A percentile compares a stretch with the other conserved stretches of the same genome.
Evolutionary conservation across 352 stramenopile species (phyloP).

Genomic region (Phytophthora podocarpi): DNA sequence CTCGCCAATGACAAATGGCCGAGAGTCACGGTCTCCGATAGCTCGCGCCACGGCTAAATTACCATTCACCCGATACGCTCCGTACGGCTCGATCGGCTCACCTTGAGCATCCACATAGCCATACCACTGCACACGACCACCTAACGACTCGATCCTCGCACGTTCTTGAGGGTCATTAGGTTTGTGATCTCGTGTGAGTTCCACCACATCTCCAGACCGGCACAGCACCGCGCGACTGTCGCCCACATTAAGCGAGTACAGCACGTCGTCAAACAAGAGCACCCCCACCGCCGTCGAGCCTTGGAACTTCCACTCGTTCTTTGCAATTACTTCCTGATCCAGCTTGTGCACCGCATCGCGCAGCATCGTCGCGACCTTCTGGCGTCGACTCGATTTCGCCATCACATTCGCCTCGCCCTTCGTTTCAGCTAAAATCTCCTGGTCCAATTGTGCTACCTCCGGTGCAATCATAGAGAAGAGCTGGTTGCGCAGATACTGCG

Average conservation of each 20-base stretch:
- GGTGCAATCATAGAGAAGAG: constrained; percentile 64
- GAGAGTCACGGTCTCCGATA: constrained; percentile 89
- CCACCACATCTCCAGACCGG: constrained; percentile 67
- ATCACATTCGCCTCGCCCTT: constrained; percentile 38
- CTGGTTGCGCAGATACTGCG: constrained; percentile 67
- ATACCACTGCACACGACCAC: constrained; percentile 91
- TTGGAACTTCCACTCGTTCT: constrained; percentile 80
- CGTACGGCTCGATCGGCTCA: constrained; percentile 88
- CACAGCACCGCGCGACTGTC: constrained; percentile 95
- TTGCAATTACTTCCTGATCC: constrained; percentile 62
- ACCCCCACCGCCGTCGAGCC: constrained; percentile 80
- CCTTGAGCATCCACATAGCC: constrained; percentile 86
- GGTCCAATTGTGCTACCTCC: constrained; percentile 50
- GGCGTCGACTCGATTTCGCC: constrained; percentile 29
- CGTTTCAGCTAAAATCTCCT: constrained; percentile 46
- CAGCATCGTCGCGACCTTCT: constrained; percentile 48
- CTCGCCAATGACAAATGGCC: constrained; percentile 85
- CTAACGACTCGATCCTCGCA: constrained; percentile 74
- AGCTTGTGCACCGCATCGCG: constrained; percentile 54
- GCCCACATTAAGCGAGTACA: constrained; percentile 93
- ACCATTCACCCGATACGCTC: constrained; percentile 92
- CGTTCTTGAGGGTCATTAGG: constrained; percentile 85
- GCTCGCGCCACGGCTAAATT: constrained; percentile 92
- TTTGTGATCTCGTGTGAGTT: constrained; percentile 91
- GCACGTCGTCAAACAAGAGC: constrained; percentile 74